A percentile compares a stretch with the other conserved stretches of the same genome.
These are phyloP conservation scores for Lolium rigidum DNA, from an alignment of 176 grass and related monocot genomes.

Conservation along the genomic window DNA sequence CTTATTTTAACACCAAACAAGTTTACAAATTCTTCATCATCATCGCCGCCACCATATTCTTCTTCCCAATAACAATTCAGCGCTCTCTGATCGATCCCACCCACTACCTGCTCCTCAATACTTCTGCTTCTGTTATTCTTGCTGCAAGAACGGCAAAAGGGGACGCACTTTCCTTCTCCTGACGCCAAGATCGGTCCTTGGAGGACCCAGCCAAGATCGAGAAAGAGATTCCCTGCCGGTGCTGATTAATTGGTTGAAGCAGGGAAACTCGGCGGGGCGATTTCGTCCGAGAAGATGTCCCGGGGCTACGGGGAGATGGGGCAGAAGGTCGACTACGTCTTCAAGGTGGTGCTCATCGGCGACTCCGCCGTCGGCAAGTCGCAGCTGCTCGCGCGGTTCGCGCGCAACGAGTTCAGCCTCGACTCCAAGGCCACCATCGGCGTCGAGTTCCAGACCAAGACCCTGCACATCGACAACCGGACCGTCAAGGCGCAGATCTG, in stretches of 20 bases:
- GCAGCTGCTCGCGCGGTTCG: conserved; percentile 76
- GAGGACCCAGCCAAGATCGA: neutral
- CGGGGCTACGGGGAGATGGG: conserved; percentile 53
- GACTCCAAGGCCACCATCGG: conserved; percentile 98
- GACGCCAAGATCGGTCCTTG: neutral
- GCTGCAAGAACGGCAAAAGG: neutral
- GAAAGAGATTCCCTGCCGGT: neutral
- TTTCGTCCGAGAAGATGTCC: conserved; percentile 36
- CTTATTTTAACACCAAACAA: neutral
- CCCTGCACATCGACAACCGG: conserved; percentile 64
- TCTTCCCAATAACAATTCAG: neutral
- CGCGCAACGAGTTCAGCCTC: conserved; percentile 85
- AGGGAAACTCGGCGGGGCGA: neutral
- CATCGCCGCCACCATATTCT: neutral
- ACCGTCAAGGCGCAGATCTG: conserved; percentile 87
- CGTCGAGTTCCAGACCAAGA: conserved; percentile 82
- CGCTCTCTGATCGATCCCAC: neutral
- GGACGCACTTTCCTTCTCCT: neutral
- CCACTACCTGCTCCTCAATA: neutral
- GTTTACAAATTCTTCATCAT: neutral
- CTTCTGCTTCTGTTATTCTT: neutral
- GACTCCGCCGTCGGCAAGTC: conserved; percentile 82
- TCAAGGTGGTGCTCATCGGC: conserved; percentile 79
- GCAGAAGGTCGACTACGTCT: conserved; percentile 70
- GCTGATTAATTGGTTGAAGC: neutral